Evolutionary conservation across 176 grass and related monocot species (phyloP).

Genomic region (Phoenix roebelenii): DNA sequence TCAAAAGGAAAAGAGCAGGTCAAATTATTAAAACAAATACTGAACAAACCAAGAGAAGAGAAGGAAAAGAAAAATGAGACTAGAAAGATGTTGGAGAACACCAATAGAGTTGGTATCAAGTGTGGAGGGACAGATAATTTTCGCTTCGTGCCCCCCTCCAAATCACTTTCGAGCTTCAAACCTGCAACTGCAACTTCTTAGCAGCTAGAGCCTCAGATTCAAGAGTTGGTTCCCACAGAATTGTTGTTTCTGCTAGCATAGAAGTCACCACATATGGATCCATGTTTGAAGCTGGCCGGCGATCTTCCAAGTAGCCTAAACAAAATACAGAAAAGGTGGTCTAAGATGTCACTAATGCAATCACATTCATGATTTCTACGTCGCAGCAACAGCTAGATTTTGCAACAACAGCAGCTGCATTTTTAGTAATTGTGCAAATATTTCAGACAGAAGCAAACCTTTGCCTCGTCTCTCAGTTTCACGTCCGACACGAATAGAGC

Average conservation of each 20-base stretch:
- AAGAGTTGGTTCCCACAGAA: constrained; percentile 83
- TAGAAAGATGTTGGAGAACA: no score
- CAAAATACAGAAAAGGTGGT: not conserved
- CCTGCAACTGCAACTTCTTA: constrained; percentile 71
- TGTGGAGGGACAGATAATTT: no score
- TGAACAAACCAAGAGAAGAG: no score
- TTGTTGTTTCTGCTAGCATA: constrained; percentile 69
- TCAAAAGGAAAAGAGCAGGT: no score
- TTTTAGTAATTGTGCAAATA: not conserved
- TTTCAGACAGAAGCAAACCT: constrained; percentile 35
- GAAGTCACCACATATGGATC: constrained; percentile 84
- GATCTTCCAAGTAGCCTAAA: constrained; percentile 90
- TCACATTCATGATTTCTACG: no score
- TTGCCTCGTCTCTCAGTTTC: constrained; percentile 87
- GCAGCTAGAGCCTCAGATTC: constrained; percentile 80
- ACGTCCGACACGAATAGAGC: constrained; percentile 88
- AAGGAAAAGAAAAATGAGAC: no score
- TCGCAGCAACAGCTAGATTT: not conserved
- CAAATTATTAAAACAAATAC: no score
- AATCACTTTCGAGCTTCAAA: constrained; percentile 21
- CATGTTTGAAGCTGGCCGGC: constrained; percentile 96
- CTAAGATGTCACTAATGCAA: not conserved
- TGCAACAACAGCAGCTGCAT: constrained; percentile 10
- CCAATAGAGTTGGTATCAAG: no score
- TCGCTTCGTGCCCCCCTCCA: no score